Percentiles rank a stretch among this genome's conserved stretches.
Conservation (phyloP, 306 rosid species). For the Vachellia collinsii region DNA sequence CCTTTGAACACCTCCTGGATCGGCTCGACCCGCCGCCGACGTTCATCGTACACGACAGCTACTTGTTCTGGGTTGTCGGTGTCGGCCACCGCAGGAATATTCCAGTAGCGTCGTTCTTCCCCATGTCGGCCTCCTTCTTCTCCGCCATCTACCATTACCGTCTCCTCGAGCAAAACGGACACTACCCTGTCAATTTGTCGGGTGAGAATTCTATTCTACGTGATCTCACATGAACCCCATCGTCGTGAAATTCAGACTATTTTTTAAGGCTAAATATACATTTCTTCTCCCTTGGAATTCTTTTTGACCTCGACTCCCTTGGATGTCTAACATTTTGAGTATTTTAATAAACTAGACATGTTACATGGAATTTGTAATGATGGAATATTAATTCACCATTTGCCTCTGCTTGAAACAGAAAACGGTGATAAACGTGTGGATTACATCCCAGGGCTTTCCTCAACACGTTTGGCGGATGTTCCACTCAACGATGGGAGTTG, state of each 20-base stretch:
- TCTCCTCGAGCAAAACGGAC: conserved; percentile 39
- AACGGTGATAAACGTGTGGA: conserved; percentile 40
- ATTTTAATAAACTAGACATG: too few species aligned
- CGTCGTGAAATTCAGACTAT: background rate
- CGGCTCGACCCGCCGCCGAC: conserved; percentile 40
- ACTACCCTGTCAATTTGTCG: conserved; percentile 19
- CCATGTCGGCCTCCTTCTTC: conserved; percentile 51
- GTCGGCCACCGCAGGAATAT: conserved; percentile 32
- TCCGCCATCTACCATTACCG: conserved; percentile 36
- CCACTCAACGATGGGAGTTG: conserved; percentile 30
- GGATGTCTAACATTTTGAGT: background rate
- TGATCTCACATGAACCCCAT: background rate
- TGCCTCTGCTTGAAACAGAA: conserved; percentile 23
- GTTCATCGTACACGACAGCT: conserved; percentile 36
- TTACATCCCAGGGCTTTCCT: conserved; percentile 46
- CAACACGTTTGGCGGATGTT: conserved; percentile 35
- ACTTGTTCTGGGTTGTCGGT: conserved; percentile 42
- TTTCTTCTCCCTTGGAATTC: background rate
- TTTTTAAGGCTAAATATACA: background rate
- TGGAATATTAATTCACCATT: background rate
- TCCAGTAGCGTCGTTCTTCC: conserved; percentile 51
- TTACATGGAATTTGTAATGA: too few species aligned
- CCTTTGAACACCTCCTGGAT: conserved; percentile 48
- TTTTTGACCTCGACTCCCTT: background rate
- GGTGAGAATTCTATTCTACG: conserved; percentile 33